Evolutionary conservation across 1,139 yeast genomes (phyloP).

Genomic region (Pichia norvegensis): DNA sequence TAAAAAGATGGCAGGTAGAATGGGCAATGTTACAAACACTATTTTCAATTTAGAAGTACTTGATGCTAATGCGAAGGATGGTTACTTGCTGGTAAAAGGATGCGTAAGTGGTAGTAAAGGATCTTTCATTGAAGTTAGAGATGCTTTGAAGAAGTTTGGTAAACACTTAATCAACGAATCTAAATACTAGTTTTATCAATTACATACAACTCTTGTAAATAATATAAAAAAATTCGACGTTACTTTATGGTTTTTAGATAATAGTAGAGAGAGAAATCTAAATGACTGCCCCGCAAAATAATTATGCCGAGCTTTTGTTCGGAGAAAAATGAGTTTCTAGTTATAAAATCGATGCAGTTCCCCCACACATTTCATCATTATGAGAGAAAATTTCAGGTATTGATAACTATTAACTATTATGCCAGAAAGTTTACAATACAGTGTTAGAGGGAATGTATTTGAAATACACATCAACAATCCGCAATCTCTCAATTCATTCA

Average conservation of each 20-base stretch:
- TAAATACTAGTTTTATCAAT: slow-evolving; percentile 2
- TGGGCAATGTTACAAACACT: slow-evolving; percentile 76
- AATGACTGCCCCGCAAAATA: not conserved
- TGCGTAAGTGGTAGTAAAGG: slow-evolving; percentile 88
- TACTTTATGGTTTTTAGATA: no score
- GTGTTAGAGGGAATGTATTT: slow-evolving; percentile 34
- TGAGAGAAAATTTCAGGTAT: no score
- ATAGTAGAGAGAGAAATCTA: no score
- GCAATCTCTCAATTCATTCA: slow-evolving; percentile 56
- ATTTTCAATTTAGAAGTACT: slow-evolving; percentile 70
- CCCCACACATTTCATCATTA: not conserved
- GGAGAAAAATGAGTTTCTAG: no score
- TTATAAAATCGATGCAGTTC: not conserved
- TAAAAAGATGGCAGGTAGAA: slow-evolving; percentile 96
- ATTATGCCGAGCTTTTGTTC: not conserved
- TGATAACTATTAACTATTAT: not conserved
- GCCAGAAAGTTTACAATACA: slow-evolving; percentile 11
- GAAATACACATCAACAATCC: slow-evolving; percentile 67
- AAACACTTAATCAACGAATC: slow-evolving; percentile 19
- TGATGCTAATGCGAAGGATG: slow-evolving; percentile 73
- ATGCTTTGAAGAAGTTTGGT: slow-evolving; percentile 49
- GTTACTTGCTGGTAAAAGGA: slow-evolving; percentile 79
- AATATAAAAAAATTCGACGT: no score
- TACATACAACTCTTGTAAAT: not conserved
- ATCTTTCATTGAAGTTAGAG: slow-evolving; percentile 64